Evolutionary conservation across 1,284 basidiomycete species (phyloP).

Genomic region (Coniophora puteana): DNA sequence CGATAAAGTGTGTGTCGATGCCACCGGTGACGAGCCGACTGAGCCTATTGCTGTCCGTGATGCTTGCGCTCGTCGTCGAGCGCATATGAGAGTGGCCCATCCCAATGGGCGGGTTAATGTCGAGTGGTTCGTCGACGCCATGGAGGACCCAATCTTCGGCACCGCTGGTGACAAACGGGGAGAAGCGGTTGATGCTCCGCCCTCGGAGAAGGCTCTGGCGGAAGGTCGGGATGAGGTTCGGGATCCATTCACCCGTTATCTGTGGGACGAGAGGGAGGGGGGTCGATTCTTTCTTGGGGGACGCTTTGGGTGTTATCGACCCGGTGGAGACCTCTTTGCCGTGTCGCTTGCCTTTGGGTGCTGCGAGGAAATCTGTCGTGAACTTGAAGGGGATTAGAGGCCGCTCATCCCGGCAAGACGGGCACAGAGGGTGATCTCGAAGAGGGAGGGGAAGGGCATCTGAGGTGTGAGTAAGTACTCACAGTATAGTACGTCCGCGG

Average conservation of each 20-base stretch:
- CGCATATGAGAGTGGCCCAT: conserved; percentile 21
- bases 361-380: conserved; percentile 54
- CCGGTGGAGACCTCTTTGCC: conserved; percentile 39
- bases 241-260: conserved; percentile 69
- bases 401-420: conserved; percentile 6
- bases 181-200: conserved; percentile 77
- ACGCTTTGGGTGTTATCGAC: conserved; percentile 51
- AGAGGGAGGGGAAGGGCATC: too few relatives aligned
- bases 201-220: conserved; percentile 69
- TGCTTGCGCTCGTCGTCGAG: conserved; percentile 29
- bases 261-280: conserved; percentile 57
- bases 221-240: conserved; percentile 60
- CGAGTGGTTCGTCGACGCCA: conserved; percentile 33
- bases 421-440: conserved; percentile 6
- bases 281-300: conserved; percentile 31
- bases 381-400: conserved; percentile 37
- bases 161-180: conserved; percentile 79
- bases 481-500: conserved; percentile 74
- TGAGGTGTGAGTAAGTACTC: too few relatives aligned
- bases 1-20: conserved; percentile 68
- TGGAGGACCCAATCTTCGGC: conserved; percentile 78
- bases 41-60: conserved; percentile 32
- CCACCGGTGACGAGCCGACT: conserved; percentile 42
- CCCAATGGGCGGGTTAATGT: conserved; percentile 20
- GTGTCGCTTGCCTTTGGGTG: conserved; percentile 38